Percentiles rank a stretch among this genome's conserved stretches.
Conservation (phyloP, 129 eudicot genomes). For the Rutidosis leptorrhynchoides region DNA sequence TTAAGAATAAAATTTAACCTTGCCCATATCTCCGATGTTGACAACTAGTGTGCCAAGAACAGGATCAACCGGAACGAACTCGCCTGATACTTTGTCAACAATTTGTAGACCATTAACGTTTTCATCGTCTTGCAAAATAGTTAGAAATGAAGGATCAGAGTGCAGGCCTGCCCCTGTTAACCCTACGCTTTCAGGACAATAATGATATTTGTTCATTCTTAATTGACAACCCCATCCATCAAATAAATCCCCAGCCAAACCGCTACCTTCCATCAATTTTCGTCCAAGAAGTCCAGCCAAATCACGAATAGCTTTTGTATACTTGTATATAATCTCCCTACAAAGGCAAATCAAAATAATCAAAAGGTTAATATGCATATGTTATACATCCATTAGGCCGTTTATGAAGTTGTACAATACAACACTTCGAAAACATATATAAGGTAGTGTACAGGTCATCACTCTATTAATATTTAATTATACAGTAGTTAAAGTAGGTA, state of each 20-base stretch:
- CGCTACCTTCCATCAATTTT: neutral
- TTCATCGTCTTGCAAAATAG: neutral
- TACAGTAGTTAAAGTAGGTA: too few species aligned
- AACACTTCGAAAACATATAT: too few species aligned
- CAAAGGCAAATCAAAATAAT: neutral
- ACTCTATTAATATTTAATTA: too few species aligned
- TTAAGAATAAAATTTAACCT: neutral
- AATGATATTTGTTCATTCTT: neutral
- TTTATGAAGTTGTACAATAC: too few species aligned
- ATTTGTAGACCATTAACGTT: neutral
- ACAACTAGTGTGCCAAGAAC: neutral
- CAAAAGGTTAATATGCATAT: too few species aligned
- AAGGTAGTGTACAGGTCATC: too few species aligned
- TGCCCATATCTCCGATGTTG: neutral
- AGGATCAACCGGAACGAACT: neutral
- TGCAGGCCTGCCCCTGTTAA: neutral
- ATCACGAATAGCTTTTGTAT: neutral
- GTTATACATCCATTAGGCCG: too few species aligned
- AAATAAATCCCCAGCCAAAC: neutral
- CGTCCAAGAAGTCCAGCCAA: neutral
- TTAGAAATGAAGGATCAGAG: neutral
- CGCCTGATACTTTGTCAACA: neutral
- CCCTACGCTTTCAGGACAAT: neutral
- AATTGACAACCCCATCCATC: neutral
- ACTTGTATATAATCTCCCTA: neutral